Base-by-base conservation (phyloP, 2,329 filamentous ascomycete genomes). In the Colletotrichum agaves region DNA sequence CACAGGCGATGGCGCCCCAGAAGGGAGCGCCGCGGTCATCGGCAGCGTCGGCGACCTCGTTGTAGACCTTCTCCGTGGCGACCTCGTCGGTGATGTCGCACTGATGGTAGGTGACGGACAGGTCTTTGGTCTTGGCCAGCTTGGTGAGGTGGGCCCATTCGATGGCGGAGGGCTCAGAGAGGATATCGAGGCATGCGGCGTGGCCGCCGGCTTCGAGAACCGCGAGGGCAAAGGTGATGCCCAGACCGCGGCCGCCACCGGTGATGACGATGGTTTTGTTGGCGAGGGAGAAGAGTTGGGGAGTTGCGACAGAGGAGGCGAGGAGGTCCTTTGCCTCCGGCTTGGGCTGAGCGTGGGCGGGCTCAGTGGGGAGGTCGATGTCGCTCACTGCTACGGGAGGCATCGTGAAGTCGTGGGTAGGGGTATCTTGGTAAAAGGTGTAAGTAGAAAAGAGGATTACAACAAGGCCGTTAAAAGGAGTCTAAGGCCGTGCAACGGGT, bases 171-270 rank as follows among this genome's bases (percentile, higher is more conserved):
- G 80, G 79, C 23, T 74, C 70, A 0, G 78, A 70, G 10, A 83
- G 76, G 19, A 84, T 78, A 67, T 86, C 83, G 12, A 86, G 73
- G 68, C 82, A 85, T 6, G 81, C 82, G 49, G 82, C 83, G 71
- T 83, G 78, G 35, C 81, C 84, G 15, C 84, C 82, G 13, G 83
- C 81, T 70, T 86, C 84, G 50, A 84, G 72, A 3, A 86, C 77
- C 2, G 83, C 85, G 31, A 77, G 76, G 4, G 84, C 81, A 13
- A 87, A 78, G 17, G 80, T 81, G 44, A 86, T 81, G 13, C 85
- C 85, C 1, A 87, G 76, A 13, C 85, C 84, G 15, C 83, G 81
- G 8, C 80, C 84, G 46, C 81, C 85, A 6, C 85, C 84, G 1
- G 85, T 87, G 46, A 87, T 84, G 39, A 78, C 80, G 23, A 82